Evolutionary conservation across 2,329 filamentous ascomycete species (phyloP).

Genomic region (Microdochium bolleyi): DNA sequence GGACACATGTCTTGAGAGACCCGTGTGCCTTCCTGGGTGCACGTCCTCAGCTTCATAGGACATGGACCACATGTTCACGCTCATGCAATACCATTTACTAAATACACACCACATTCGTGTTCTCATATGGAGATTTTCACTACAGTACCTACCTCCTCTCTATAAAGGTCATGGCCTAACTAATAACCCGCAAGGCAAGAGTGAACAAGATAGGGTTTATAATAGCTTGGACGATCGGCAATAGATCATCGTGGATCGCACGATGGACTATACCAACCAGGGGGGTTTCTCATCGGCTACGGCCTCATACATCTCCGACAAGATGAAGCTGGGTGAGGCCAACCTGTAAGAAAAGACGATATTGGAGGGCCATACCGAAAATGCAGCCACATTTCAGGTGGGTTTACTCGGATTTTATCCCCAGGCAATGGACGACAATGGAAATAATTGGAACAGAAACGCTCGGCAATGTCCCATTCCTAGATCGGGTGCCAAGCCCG

Average conservation of each 20-base stretch:
- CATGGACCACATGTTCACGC: not conserved
- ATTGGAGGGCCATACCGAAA: not conserved
- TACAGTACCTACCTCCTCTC: not conserved
- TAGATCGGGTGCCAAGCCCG: not conserved
- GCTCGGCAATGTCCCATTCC: not conserved
- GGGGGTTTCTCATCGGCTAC: not conserved
- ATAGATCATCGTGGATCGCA: not conserved
- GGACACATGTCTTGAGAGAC: not conserved
- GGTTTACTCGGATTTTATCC: not conserved
- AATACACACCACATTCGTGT: not conserved
- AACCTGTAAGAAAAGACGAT: not conserved
- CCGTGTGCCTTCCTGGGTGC: not conserved
- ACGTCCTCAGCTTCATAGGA: not conserved
- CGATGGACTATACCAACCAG: not conserved
- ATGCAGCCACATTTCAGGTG: not conserved
- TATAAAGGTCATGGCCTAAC: not conserved
- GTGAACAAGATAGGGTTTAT: not conserved
- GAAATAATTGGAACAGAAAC: not conserved
- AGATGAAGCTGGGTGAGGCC: not conserved
- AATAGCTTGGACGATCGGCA: not conserved
- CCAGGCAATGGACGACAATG: not conserved
- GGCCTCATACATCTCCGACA: not conserved
- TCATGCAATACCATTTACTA: not conserved
- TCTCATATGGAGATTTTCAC: not conserved
- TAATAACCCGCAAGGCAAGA: not conserved